Evolutionary conservation across 108 stramenopile genomes (phyloP).

Genomic region (Nitzschia putrida): DNA sequence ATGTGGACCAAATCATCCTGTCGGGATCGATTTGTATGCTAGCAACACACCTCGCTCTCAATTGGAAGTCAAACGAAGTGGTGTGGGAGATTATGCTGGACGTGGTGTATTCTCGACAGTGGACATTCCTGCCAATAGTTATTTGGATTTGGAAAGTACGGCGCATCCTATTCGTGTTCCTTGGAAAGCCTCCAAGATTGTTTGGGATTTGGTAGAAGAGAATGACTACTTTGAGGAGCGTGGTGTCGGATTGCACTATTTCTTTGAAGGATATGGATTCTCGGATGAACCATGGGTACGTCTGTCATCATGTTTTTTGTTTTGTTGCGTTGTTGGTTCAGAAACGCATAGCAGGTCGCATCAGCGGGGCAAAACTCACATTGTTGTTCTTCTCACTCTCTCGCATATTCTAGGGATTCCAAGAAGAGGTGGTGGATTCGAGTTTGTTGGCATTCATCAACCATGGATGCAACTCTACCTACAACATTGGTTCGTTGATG

Average conservation of each 20-base stretch:
- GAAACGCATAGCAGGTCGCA: too few species aligned
- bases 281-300: constrained; percentile 1
- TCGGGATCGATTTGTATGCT: neutral
- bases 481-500: neutral
- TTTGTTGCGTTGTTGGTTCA: too few species aligned
- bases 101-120: neutral
- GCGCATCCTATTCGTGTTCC: neutral
- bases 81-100: constrained; percentile 1
- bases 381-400: neutral
- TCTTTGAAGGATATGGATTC: neutral
- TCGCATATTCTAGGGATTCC: neutral
- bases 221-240: neutral
- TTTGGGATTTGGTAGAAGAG: neutral
- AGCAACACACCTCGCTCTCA: neutral
- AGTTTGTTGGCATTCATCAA: neutral
- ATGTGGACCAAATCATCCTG: neutral
- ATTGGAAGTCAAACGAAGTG: neutral
- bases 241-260: neutral
- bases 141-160: neutral
- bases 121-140: neutral
- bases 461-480: neutral
- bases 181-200: neutral
- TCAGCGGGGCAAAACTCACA: neutral
- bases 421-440: neutral
- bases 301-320: neutral